Conservation (phyloP, 139 green algal species). For the Chlamydomonas schloesseri region DNA sequence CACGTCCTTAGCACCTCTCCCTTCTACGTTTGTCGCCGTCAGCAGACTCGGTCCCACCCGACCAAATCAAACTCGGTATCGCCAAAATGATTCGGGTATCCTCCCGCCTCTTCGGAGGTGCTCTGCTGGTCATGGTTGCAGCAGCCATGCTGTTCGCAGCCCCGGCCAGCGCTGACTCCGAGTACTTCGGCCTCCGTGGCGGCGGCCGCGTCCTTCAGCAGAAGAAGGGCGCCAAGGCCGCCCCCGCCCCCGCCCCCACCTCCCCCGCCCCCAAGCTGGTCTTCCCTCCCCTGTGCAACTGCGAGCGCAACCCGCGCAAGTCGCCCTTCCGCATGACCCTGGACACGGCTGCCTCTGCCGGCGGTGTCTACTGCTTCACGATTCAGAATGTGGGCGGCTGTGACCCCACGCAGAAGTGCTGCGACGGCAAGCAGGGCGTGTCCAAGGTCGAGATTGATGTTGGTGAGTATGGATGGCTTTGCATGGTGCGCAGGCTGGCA, state of each 20-base stretch:
- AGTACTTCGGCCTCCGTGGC: no score
- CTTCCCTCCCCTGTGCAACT: constrained; percentile 40
- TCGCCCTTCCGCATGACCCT: constrained; percentile 32
- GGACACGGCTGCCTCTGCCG: background rate
- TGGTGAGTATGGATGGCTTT: constrained; percentile 8
- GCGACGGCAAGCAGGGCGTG: constrained; percentile 11
- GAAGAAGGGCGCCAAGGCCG: no score
- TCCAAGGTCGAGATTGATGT: constrained; percentile 44
- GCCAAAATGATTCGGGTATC: no score
- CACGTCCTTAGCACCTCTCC: no score
- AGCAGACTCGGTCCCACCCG: no score
- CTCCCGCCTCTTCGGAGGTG: background rate
- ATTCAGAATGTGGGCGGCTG: background rate
- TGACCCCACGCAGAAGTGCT: constrained; percentile 37
- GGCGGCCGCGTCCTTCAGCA: no score
- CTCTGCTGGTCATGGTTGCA: background rate
- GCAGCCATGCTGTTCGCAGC: background rate
- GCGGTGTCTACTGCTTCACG: background rate
- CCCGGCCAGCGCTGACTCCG: no score
- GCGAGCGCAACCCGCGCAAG: constrained; percentile 15
- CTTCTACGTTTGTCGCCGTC: no score
- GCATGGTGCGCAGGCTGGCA: no score
- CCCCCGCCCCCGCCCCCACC: background rate
- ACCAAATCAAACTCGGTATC: no score
- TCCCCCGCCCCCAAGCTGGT: background rate